Base-by-base conservation (phyloP, 345 rosid species). In the Kernera saxatilis region DNA sequence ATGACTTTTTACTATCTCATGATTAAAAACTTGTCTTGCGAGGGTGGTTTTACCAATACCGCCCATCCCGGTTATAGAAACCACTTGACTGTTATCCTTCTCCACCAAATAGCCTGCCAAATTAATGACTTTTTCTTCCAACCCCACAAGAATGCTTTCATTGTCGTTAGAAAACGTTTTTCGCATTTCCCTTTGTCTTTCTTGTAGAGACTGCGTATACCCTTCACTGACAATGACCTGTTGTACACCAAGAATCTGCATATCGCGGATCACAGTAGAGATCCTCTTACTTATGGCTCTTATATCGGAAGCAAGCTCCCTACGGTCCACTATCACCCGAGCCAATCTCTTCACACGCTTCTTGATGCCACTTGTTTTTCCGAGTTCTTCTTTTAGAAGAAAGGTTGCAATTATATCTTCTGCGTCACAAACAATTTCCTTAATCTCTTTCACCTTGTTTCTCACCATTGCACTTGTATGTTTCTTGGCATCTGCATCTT, bases 41-140 rank as follows among this genome's bases (percentile, higher is more conserved):
- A 86, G 68, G 6, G 89, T 48, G 0, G 85, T 85, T 64, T 82
- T 85, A 6, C 89, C 87, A 5, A 81, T 56, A 14, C 89, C 89
- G 0, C 85, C 84, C 85, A 83, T 85, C 13, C 89, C 87, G 2
- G 67, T 73, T 3, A 83, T 69, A 1, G 78, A 69, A 32, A 75
- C 79, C 48, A 79, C 61, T 65, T 64, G 60, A 39, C 59, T 53
- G 4, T 30, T 61, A 4, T 58, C 66, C 8, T 46, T 48, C 1
- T 11, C 46, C 6, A 75, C 29, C 49, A 82, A 33, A 27, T 63
- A 15, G 0, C 52, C 51, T 10, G 79, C 75, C 53, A 85, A 18
- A 1, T n/a, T 30, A 0, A 55, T 0, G 1, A 68, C 54, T 3
- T 62, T 74, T 7, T 37, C 46, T 15, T 79, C 81, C 11, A 67